Evolutionary conservation across 345 rosid species (phyloP).

Genomic region (Isatis tinctoria): DNA sequence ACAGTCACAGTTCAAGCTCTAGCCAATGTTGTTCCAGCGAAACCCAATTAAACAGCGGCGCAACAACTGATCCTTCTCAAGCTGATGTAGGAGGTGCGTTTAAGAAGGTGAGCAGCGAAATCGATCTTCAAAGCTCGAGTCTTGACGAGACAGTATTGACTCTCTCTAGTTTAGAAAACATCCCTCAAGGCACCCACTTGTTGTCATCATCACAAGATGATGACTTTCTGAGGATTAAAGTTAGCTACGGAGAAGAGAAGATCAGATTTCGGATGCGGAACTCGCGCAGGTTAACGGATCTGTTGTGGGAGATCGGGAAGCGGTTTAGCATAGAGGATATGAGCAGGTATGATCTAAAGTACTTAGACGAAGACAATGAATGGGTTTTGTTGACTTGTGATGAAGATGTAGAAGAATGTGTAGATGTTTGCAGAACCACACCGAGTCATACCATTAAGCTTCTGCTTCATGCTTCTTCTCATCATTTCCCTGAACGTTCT

Average conservation of each 20-base stretch:
- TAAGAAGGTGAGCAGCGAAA: conserved; percentile 45
- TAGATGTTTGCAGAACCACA: conserved; percentile 54
- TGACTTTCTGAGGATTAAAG: conserved; percentile 59
- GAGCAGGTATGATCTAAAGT: conserved; percentile 63
- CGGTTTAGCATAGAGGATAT: conserved; percentile 62
- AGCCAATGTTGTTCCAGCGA: conserved; percentile 74
- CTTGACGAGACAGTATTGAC: conserved; percentile 36
- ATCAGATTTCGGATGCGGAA: conserved; percentile 60
- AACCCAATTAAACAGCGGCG: conserved; percentile 40
- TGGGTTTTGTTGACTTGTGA: conserved; percentile 90
- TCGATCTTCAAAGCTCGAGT: conserved; percentile 44
- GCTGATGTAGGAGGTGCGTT: conserved; percentile 12
- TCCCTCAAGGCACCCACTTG: conserved; percentile 17
- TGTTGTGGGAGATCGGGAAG: conserved; percentile 60
- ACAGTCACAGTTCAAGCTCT: conserved; percentile 71
- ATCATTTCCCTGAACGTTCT: conserved; percentile 39
- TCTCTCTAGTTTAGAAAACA: conserved; percentile 36
- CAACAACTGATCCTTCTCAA: conserved; percentile 13
- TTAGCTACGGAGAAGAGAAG: conserved; percentile 57
- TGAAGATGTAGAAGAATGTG: conserved; percentile 84
- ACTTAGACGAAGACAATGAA: conserved; percentile 91
- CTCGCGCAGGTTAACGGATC: conserved; percentile 43
- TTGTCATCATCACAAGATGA: conserved; percentile 38
- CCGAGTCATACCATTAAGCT: conserved; percentile 56
- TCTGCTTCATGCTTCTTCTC: conserved; percentile 60